Percentiles rank a stretch among this genome's conserved stretches.
These are phyloP conservation scores for Dendrocalamus latiflorus DNA, from an alignment of 202 grass and related monocot species.

Conservation along the genomic window DNA sequence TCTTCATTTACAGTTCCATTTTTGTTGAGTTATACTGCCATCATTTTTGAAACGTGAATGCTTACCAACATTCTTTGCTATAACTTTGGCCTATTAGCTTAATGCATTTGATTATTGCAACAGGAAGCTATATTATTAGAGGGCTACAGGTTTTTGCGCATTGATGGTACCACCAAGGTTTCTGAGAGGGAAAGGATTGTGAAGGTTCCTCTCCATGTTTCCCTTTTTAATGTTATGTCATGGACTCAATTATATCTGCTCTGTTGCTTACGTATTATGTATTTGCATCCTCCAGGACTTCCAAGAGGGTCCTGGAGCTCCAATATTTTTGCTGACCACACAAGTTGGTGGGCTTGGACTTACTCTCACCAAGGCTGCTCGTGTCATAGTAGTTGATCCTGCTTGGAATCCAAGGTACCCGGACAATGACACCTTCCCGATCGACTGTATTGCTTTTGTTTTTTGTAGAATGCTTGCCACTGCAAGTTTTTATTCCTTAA, in stretches of 20 bases:
- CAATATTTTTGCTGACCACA: constrained; percentile 89
- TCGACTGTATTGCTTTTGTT: neutral
- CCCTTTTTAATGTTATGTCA: neutral
- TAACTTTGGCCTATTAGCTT: constrained; percentile 6
- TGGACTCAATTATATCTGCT: constrained; percentile 1
- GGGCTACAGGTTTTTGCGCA: constrained; percentile 80
- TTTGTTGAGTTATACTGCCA: neutral
- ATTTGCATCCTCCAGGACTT: constrained; percentile 55
- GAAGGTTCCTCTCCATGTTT: constrained; percentile 45
- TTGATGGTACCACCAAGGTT: constrained; percentile 88
- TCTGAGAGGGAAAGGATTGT: constrained; percentile 81
- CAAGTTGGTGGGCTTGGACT: constrained; percentile 99
- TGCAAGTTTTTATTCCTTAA: neutral
- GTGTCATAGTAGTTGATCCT: constrained; percentile 97
- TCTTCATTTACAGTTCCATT: constrained; percentile 11
- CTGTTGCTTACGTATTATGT: constrained; percentile 13
- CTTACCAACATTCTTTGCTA: neutral
- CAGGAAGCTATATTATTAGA: constrained; percentile 28
- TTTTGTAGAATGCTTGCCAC: neutral
- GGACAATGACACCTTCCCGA: neutral
- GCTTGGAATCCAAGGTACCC: constrained; percentile 95
- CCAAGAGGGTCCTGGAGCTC: constrained; percentile 79
- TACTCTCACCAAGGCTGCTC: constrained; percentile 82
- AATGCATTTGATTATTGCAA: constrained; percentile 17
- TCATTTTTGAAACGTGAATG: neutral